A percentile compares a stretch with the other conserved stretches of the same genome.
Conservation (phyloP, 805 yeast species). For the Yarrowia deformans region DNA sequence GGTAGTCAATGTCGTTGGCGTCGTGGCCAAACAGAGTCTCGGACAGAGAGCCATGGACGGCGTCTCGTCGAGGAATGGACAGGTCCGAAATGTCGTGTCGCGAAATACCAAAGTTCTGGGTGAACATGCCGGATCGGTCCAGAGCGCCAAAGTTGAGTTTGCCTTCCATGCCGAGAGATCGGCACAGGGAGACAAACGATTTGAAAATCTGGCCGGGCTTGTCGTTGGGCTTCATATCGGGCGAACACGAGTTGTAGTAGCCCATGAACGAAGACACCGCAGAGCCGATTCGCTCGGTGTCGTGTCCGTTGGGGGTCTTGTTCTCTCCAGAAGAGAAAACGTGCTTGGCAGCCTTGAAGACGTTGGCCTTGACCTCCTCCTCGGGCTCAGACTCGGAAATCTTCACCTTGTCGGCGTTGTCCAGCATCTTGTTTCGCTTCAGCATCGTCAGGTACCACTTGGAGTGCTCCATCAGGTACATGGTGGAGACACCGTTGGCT, state of each 20-base stretch:
- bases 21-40: conserved; percentile 1
- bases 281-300: neutral
- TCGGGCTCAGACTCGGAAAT: conserved; percentile 8
- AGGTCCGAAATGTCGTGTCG: neutral
- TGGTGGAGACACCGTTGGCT: conserved; percentile 70
- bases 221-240: conserved; percentile 33
- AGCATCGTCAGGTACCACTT: conserved; percentile 56
- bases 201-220: neutral
- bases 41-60: conserved; percentile 1
- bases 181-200: conserved; percentile 14
- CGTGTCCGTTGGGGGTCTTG: conserved; percentile 14
- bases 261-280: conserved; percentile 22
- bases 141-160: conserved; percentile 9
- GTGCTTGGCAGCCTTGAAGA: conserved; percentile 1
- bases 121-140: conserved; percentile 8
- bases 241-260: conserved; percentile 33
- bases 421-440: conserved; percentile 19
- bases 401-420: conserved; percentile 10
- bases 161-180: conserved; percentile 20
- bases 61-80: conserved; percentile 19
- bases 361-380: neutral
- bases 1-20: conserved; percentile 20
- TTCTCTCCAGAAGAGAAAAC: neutral
- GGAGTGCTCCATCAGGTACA: conserved; percentile 67
- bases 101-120: conserved; percentile 1